Evolutionary conservation across 345 rosid genomes (phyloP), one percentile per base, ranked within the genome.

Genomic region (Heritiera fomes): DNA sequence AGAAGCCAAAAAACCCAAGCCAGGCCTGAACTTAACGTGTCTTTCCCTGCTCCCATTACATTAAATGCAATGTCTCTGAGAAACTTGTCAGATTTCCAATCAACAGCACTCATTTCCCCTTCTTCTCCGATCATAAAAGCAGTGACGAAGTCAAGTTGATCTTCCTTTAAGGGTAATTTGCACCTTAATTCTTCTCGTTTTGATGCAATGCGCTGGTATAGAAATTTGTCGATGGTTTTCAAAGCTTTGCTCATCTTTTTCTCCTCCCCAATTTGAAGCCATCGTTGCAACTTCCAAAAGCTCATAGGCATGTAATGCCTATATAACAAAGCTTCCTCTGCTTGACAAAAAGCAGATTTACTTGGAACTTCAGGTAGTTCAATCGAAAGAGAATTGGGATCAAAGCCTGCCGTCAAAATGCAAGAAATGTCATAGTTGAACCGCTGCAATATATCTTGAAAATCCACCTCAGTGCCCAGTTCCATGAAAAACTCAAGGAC

Each of bases 1-100:
- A 86, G 52, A 18, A 86, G 82, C 90, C 90, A 88, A 18, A 83
- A 71, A 43, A 83, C 78, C 87, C 88, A 87, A 52, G 76, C 28
- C 15, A 85, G 80, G 23, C 77, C 81, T 10, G 86, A 58, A 63
- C 71, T 82, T 72, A 85, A 38, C 0, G 90, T 79, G 80, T 86
- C 89, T 69, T 82, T 84, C 6, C 87, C 90, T n/a, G 86, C 90
- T 13, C 46, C 23, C 49, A 86, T 1, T 17, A 86, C 75, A n/a
- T 47, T 84, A 0, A 78, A 34, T n/a, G 75, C 61, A 12, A 55
- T 11, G 73, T 85, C 86, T 79, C 86, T 80, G 0, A 83, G 38
- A 34, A 75, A 72, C 46, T 66, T 76, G 45, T 80, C 76, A 1
- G 77, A 46, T 55, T 67, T 75, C 45, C 40, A 10, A 49, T 49